These are phyloP conservation scores for Diophrys appendiculata DNA, from an alignment of 73 alveolate species.

Conservation along the genomic window DNA sequence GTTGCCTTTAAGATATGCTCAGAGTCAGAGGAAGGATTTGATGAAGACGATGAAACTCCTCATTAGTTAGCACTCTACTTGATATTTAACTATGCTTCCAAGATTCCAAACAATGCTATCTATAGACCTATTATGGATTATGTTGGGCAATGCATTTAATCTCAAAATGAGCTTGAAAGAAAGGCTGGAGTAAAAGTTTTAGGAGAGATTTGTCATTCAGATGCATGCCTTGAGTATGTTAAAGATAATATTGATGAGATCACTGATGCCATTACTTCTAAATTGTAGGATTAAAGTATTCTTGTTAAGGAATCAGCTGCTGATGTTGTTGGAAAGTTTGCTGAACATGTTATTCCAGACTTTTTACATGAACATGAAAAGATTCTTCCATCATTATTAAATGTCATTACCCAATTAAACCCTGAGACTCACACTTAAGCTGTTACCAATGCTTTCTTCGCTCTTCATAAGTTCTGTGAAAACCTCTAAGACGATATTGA, in stretches of 20 bases:
- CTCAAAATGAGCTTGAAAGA: conserved; percentile 47
- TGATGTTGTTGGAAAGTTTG: conserved; percentile 63
- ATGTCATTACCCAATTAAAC: conserved; percentile 24
- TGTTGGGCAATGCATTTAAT: conserved; percentile 29
- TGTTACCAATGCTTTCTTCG: conserved; percentile 35
- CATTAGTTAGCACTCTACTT: conserved; percentile 33
- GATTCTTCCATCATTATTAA: conserved; percentile 53
- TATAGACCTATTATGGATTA: conserved; percentile 47
- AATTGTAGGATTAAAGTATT: conserved; percentile 43
- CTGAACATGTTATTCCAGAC: conserved; percentile 66
- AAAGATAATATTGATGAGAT: conserved; percentile 58
- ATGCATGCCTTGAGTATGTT: conserved; percentile 54
- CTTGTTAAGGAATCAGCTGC: conserved; percentile 64
- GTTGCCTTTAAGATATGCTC: conserved; percentile 50
- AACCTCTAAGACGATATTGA: conserved; percentile 43
- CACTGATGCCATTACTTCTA: conserved; percentile 36
- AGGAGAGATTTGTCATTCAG: conserved; percentile 62
- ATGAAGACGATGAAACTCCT: conserved; percentile 55
- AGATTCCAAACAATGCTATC: conserved; percentile 35
- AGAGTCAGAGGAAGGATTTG: conserved; percentile 48
- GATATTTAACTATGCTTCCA: conserved; percentile 27
- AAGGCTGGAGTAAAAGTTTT: conserved; percentile 58
- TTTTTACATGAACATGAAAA: conserved; percentile 47
- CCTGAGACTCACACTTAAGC: conserved; percentile 37
- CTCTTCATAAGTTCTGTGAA: conserved; percentile 46